These are phyloP conservation scores for Ophiostoma sp. DNA, from an alignment of 2,329 filamentous ascomycete genomes.

Conservation along the genomic window DNA sequence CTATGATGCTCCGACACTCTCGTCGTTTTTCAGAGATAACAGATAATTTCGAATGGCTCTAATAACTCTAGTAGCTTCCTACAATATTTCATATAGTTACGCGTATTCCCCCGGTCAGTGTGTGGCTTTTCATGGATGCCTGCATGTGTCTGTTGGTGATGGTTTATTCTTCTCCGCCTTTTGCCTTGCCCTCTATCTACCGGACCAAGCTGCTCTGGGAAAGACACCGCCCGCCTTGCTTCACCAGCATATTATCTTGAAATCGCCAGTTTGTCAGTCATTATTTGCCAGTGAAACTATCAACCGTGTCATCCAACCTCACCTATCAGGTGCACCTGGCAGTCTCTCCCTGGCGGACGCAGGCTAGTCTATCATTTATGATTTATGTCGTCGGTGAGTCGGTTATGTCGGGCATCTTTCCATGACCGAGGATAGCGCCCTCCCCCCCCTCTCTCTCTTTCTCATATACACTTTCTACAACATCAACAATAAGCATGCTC, in stretches of 20 bases:
- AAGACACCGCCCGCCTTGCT: neutral
- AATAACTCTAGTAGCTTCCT: too few relatives aligned
- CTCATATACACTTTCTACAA: too few relatives aligned
- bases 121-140: neutral
- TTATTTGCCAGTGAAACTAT: neutral
- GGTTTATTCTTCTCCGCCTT: neutral
- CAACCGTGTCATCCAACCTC: too few relatives aligned
- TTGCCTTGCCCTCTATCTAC: neutral
- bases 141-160: slow-evolving; percentile 10
- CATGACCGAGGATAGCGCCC: neutral
- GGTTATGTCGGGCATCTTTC: neutral
- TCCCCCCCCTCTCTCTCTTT: neutral
- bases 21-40: too few relatives aligned
- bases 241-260: neutral
- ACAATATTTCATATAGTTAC: too few relatives aligned
- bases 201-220: neutral
- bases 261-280: neutral
- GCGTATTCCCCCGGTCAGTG: neutral
- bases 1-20: too few relatives aligned
- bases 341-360: neutral
- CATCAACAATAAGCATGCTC: neutral
- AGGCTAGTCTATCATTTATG: neutral
- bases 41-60: too few relatives aligned
- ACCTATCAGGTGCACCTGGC: neutral
- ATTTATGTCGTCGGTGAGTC: neutral